These are phyloP conservation scores for Trichosporon faecale DNA, from an alignment of 1,284 basidiomycete species.

Conservation along the genomic window DNA sequence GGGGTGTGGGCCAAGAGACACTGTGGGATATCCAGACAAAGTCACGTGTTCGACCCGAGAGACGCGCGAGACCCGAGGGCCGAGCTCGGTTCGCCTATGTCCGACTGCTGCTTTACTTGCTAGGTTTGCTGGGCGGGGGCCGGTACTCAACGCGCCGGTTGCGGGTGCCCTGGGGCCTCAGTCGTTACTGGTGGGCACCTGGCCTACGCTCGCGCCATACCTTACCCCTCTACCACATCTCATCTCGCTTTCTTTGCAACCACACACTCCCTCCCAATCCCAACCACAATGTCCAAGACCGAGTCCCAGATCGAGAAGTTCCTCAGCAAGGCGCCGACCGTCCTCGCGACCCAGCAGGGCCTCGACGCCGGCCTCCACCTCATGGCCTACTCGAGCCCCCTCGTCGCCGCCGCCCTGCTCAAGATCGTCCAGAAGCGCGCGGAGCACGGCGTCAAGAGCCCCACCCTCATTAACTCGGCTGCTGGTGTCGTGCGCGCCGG, in stretches of 20 bases:
- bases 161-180: not conserved
- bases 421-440: conserved; percentile 34
- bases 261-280: not conserved
- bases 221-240: not conserved
- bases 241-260: not conserved
- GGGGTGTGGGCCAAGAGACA: too few species aligned
- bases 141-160: too few species aligned
- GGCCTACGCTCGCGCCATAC: not conserved
- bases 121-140: not conserved
- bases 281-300: conserved; percentile 16
- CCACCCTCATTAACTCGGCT: conserved; percentile 32
- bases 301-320: conserved; percentile 12
- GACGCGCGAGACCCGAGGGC: not conserved
- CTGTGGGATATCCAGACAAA: not conserved
- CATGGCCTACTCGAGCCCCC: conserved; percentile 44
- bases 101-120: not conserved
- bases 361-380: conserved; percentile 49
- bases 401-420: conserved; percentile 42
- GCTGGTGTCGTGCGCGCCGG: conserved; percentile 38
- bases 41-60: not conserved
- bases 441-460: conserved; percentile 19
- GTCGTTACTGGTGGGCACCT: not conserved
- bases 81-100: conserved; percentile 11
- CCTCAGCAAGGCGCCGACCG: conserved; percentile 34
- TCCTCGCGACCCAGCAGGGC: conserved; percentile 40